Base-by-base conservation (phyloP, 2,329 filamentous ascomycete species). In the Aschersonia sp. region DNA sequence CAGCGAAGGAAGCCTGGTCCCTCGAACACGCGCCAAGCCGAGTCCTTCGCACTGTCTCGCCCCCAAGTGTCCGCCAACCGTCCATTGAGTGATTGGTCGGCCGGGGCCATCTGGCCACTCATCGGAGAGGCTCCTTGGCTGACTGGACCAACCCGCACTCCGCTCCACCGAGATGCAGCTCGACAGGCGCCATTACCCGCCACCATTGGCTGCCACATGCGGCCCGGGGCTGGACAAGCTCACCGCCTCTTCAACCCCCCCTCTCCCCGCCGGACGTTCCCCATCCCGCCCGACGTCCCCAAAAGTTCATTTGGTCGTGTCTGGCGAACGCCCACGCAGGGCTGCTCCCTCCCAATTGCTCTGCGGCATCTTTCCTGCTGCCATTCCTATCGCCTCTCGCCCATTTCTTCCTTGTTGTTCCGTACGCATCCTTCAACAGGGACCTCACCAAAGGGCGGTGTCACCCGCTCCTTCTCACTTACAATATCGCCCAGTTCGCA, bases 401-500 rank as follows among this genome's bases (percentile, higher is more conserved):
- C 47, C 44, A 31, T 45, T 30, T 32, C 40, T 46, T 44, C 20
- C 40, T 20, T 43, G 9, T 28, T 9, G 40, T 12, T 28, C 31
- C 29, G 9, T 30, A 30, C 30, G 5, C 43, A 5, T 38, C 31
- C 31, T 40, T 43, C 47, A 41, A 42, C 6, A 56, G 60, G 59
- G 56, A 59, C 54, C 56, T 60, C 54, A 60, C 55, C 58, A 68
- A 68, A 69, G 63, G 66, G 67, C 66, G 67, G 67, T 69, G 66
- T 69, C 67, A 59, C 59, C 59, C 56, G 59, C 58, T 64, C 50
- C 51, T 38, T 62, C 53, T 53, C 62, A 63, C 63, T 53, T 62
- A 63, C 63, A 65, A 64, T 61, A 64, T 58, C 58, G 54, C 54
- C 56, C 58, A 51, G 53, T 51, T 60, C 56, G 56, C 56, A 55